These are phyloP conservation scores for Ceratobasidium papillatum DNA, from an alignment of 1,284 basidiomycete species.

Conservation along the genomic window DNA sequence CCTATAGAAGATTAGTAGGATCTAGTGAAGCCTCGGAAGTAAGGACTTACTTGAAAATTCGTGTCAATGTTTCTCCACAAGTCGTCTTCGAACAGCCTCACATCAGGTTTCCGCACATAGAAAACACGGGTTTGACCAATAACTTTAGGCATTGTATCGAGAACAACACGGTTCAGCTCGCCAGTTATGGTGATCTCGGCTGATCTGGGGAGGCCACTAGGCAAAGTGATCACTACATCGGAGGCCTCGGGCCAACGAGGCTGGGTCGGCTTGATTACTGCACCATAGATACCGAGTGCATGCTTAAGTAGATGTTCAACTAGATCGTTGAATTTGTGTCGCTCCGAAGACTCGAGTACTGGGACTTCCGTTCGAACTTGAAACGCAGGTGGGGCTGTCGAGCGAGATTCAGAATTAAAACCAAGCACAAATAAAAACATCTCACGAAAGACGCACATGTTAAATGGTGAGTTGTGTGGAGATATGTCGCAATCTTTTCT, in stretches of 20 bases:
- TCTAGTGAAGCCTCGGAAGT: neutral
- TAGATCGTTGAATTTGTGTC: slow-evolving; percentile 19
- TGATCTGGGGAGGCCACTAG: slow-evolving; percentile 21
- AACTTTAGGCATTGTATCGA: slow-evolving; percentile 2
- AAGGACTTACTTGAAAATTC: slow-evolving; percentile 2
- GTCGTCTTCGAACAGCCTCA: slow-evolving; percentile 16
- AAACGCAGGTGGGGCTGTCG: slow-evolving; percentile 9
- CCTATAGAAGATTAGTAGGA: neutral
- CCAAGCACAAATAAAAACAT: neutral
- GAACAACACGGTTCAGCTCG: neutral
- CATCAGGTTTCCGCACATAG: slow-evolving; percentile 13
- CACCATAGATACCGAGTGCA: slow-evolving; percentile 8
- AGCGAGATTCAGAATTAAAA: neutral
- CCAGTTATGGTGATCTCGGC: slow-evolving; percentile 25
- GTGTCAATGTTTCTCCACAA: slow-evolving; percentile 28
- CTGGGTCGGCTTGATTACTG: slow-evolving; percentile 1
- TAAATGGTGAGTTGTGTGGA: neutral
- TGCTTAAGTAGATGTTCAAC: slow-evolving; percentile 26
- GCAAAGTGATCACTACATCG: slow-evolving; percentile 6
- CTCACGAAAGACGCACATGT: neutral
- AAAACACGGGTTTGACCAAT: neutral
- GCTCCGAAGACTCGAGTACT: neutral
- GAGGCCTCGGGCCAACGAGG: slow-evolving; percentile 4
- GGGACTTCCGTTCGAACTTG: slow-evolving; percentile 20
- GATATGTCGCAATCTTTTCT: slow-evolving; percentile 1